Base-by-base conservation (phyloP, 768 basidiomycete genomes). In the Amanita polypyramis region DNA sequence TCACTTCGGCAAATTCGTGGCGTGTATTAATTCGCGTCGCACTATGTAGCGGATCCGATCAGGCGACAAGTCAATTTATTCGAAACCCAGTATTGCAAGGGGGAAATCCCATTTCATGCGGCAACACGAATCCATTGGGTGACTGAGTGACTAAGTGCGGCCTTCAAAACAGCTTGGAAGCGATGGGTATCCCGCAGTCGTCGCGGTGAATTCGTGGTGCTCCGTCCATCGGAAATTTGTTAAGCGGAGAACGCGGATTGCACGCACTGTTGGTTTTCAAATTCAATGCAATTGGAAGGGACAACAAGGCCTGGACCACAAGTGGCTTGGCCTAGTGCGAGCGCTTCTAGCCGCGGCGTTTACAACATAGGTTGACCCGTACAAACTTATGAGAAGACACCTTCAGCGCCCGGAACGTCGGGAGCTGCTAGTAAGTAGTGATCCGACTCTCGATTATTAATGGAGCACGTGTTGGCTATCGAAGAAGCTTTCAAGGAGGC, bases 361-460 rank as follows among this genome's bases (percentile, higher is more conserved):
- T 15, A 23, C 10, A 8, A 21, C 21, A 9, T 34, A 35, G 30
- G 21, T 45, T 3, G 44, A 34, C 43, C 39, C 43, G 17, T 15
- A 20, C 10, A 35, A 29, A 35, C 19, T 45, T 11, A 20, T 36
- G 44, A 11, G 23, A 15, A 36, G 19, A 27, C n/a, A 45, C 20
- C 21, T 25, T 45, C 23, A 11, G 23, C 23, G 20, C 15, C 35
- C 36, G 34, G n/a, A 27, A 30, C 44, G 35, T 43, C 29, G n/a
- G 29, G 15, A 5, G 15, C 21, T 20, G 19, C 34, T 37, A 17
- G n/a, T 17, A n/a, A 45, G 40, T 17, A 17, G 23, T 36, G 44
- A 45, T 45, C 43, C 43, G 43, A 44, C 4, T 44, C 17, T 34
- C 32, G n/a, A n/a, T n/a, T n/a, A 34, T 36, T 34, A 45, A 45